Evolutionary conservation across 2,329 filamentous ascomycete genomes (phyloP).

Genomic region (Lecanoromycetidae sp.): DNA sequence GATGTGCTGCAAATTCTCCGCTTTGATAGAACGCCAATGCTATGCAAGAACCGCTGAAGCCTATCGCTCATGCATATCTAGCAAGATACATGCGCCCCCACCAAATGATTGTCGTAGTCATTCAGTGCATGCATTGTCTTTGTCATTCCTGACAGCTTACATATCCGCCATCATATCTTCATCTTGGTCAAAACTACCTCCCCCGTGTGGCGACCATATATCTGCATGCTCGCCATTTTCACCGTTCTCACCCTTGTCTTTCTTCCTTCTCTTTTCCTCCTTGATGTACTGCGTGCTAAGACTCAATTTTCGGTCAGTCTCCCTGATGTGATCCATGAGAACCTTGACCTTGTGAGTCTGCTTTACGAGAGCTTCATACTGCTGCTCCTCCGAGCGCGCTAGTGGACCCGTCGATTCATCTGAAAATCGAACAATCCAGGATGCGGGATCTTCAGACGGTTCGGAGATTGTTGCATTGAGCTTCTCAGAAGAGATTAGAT

Average conservation of each 20-base stretch:
- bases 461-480: conserved; percentile 41
- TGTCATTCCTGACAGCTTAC: neutral
- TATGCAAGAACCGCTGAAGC: conserved; percentile 11
- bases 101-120: neutral
- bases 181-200: conserved; percentile 12
- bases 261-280: conserved; percentile 37
- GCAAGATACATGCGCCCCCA: neutral
- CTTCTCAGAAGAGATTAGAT: conserved; percentile 39
- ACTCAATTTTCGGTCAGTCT: conserved; percentile 43
- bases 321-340: conserved; percentile 40
- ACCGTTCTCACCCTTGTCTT: conserved; percentile 9
- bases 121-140: neutral
- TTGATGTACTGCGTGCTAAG: conserved; percentile 49
- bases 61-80: conserved; percentile 6
- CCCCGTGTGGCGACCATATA: neutral
- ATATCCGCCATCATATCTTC: conserved; percentile 19
- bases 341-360: conserved; percentile 40
- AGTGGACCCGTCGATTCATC: conserved; percentile 26
- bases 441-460: conserved; percentile 25
- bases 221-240: neutral
- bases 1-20: no score
- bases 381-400: conserved; percentile 17
- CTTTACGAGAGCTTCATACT: conserved; percentile 33
- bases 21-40: conserved; percentile 3
- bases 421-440: conserved; percentile 44